Percentiles rank a stretch among this genome's conserved stretches.
Evolutionary conservation across 192 early-diverging fungal species (phyloP).

Genomic region (Funneliformis geosporum): DNA sequence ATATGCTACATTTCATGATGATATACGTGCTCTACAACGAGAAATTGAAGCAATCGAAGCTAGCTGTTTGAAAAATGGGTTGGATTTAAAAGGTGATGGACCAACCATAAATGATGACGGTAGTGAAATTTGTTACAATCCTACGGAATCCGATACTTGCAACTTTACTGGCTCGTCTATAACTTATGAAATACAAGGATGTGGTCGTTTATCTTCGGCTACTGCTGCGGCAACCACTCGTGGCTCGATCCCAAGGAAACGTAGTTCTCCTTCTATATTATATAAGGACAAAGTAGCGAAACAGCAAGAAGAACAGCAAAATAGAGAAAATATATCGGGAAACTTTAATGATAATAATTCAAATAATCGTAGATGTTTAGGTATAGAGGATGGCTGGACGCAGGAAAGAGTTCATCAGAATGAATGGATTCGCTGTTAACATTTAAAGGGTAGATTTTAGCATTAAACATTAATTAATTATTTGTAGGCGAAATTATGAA

Average conservation of each 20-base stretch:
- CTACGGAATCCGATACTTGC: conserved; percentile 13
- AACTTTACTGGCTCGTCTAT: not conserved
- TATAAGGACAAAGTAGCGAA: not conserved
- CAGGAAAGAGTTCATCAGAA: conserved; percentile 28
- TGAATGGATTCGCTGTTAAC: conserved; percentile 27
- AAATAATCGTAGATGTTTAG: conserved; percentile 8
- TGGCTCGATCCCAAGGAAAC: not conserved
- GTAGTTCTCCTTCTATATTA: conserved; percentile 5
- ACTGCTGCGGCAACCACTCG: not conserved
- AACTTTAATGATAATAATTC: not conserved
- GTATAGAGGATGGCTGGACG: conserved; percentile 22
- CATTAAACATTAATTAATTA: too few species aligned
- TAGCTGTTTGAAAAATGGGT: not conserved
- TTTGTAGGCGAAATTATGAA: too few species aligned
- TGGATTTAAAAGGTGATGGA: not conserved
- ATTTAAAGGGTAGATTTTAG: not conserved
- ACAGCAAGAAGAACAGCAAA: not conserved
- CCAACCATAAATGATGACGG: not conserved
- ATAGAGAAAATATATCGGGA: not conserved
- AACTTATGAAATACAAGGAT: not conserved
- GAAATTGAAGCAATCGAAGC: conserved; percentile 27
- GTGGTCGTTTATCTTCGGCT: not conserved
- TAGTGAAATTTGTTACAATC: not conserved
- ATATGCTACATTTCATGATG: conserved; percentile 5
- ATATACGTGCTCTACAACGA: conserved; percentile 29